Evolutionary conservation across 768 basidiomycete species (phyloP), one percentile per base, ranked within the genome.

Genomic region (Exsudoporus frostii): DNA sequence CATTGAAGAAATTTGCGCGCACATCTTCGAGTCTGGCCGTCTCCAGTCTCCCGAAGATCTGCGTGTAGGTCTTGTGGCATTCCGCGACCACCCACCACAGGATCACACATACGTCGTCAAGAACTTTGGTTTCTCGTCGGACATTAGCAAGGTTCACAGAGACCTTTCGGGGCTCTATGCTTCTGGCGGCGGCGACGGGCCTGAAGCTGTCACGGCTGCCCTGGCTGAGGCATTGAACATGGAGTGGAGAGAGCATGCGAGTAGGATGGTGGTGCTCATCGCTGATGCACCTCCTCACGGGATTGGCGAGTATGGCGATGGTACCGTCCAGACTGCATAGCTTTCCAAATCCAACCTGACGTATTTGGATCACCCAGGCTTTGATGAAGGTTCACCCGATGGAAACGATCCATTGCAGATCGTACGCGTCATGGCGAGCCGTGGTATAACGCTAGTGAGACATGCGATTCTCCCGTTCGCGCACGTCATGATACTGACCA

Each of bases 271-370:
- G 46, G 93, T 98, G 6, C 80, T 98, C 62, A 94, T 98, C 64
- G 94, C 96, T 17, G 96, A 98, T 77, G 96, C 96, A 0, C 96
- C 96, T 34, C 93, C 95, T 15, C 96, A 98, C 73, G 96, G 95
- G 3, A 92, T 98, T 64, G 95, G 95, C 53, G 95, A 98, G 70
- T 92, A 92, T 58, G 96, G 95, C 17, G 96, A 98, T 73, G 94
- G 93, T 92, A 61, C 61, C 10, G 79, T 70, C 32, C 45, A 24
- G 17, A 14, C 32, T 19, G 11, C 27, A 11, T 15, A 33, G 25
- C 7, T 43, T 41, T n/a, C 38, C 19, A 43, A 54, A 34, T 46
- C 53, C 54, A 56, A 44, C 61, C 55, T 57, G 36, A 58, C 45
- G 41, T 44, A 53, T 40, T 41, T 29, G 45, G 39, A 44, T n/a